Evolutionary conservation across 2,329 filamentous ascomycete species (phyloP).

Genomic region (Pyrenophora teres): DNA sequence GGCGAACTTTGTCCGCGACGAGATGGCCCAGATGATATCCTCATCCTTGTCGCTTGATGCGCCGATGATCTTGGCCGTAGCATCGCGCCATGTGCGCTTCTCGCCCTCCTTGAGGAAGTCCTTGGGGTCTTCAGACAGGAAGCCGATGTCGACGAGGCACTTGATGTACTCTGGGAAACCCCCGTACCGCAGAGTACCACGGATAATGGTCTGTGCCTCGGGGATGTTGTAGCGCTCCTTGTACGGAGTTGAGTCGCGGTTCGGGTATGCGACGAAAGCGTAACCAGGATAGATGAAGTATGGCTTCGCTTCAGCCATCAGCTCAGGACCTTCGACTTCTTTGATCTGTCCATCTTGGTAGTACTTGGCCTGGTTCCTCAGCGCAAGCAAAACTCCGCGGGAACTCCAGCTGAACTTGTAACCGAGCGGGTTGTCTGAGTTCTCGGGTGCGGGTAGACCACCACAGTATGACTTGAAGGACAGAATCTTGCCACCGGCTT

Average conservation of each 20-base stretch:
- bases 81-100: constrained; percentile 80
- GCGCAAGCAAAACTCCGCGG: constrained; percentile 83
- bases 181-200: constrained; percentile 82
- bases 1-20: constrained; percentile 74
- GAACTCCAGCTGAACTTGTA: constrained; percentile 85
- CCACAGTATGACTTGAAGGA: constrained; percentile 80
- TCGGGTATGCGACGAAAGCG: constrained; percentile 89
- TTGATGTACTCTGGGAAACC: constrained; percentile 92
- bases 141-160: constrained; percentile 85
- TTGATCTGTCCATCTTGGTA: constrained; percentile 79
- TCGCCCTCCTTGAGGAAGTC: constrained; percentile 64
- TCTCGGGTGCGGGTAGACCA: constrained; percentile 61
- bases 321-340: constrained; percentile 60
- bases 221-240: constrained; percentile 89
- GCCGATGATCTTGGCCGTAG: constrained; percentile 75
- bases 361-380: constrained; percentile 83
- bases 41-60: constrained; percentile 67
- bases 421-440: constrained; percentile 84
- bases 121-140: constrained; percentile 73
- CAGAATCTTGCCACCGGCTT: constrained; percentile 80
- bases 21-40: constrained; percentile 74
- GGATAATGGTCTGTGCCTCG: constrained; percentile 84
- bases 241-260: constrained; percentile 88
- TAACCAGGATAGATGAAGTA: constrained; percentile 90
- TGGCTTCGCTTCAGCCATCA: constrained; percentile 87